Evolutionary conservation across 2,329 filamentous ascomycete species (phyloP).

Genomic region (Fusarium setosum): DNA sequence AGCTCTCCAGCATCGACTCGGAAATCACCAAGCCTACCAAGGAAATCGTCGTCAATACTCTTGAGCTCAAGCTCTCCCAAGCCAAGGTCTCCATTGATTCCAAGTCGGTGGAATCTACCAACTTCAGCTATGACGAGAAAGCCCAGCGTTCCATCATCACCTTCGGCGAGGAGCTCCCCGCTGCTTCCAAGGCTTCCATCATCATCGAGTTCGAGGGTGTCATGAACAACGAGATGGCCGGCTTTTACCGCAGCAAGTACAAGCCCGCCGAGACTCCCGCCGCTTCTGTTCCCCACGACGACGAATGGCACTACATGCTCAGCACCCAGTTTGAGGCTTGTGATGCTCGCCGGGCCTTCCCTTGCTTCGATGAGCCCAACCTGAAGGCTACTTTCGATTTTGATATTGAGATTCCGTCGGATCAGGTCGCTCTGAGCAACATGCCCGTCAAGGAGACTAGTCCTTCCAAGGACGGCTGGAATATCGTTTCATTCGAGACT

Average conservation of each 20-base stretch:
- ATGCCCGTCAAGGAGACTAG: constrained; percentile 86
- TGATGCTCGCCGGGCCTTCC: constrained; percentile 93
- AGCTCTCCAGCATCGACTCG: constrained; percentile 72
- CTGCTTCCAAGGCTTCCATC: constrained; percentile 73
- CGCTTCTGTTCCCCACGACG: constrained; percentile 80
- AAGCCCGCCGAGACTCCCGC: constrained; percentile 80
- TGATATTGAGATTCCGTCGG: constrained; percentile 88
- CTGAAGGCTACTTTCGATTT: constrained; percentile 97
- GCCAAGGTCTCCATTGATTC: constrained; percentile 70
- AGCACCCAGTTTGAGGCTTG: constrained; percentile 98
- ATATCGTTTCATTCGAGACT: constrained; percentile 81
- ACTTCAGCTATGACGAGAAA: constrained; percentile 83
- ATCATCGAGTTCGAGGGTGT: constrained; percentile 81
- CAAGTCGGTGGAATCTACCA: constrained; percentile 68
- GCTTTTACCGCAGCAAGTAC: constrained; percentile 95
- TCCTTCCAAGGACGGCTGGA: constrained; percentile 71
- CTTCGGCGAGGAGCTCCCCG: constrained; percentile 78
- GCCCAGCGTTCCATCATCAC: constrained; percentile 84
- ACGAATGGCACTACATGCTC: constrained; percentile 78
- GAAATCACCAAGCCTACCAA: constrained; percentile 78
- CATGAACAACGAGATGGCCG: constrained; percentile 92
- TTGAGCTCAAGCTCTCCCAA: constrained; percentile 81
- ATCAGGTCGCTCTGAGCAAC: constrained; percentile 91
- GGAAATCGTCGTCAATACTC: constrained; percentile 85
- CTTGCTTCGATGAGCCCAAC: constrained; percentile 98